phyloP scores from a whole-genome alignment of 2,329 filamentous ascomycete genomes.

The Botrytis pseudocinerea region DNA sequence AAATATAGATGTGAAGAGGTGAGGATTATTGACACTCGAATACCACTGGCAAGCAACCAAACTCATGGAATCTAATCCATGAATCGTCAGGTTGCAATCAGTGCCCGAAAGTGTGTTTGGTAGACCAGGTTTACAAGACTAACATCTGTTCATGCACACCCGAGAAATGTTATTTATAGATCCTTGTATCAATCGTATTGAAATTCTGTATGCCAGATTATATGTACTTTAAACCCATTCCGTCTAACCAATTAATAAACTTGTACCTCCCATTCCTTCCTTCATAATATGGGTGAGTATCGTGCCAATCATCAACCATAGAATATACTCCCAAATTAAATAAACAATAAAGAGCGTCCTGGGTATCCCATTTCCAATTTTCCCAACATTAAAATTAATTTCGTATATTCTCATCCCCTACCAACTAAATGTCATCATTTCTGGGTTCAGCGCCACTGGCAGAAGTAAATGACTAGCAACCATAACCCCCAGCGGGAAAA shows the following conservation, averaged over 20 bases:
- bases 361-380: background rate
- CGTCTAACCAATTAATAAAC: slow-evolving; percentile 6
- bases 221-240: slow-evolving; percentile 6
- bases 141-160: background rate
- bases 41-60: background rate
- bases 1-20: background rate
- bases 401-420: background rate
- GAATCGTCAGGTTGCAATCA: background rate
- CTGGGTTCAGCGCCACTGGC: slow-evolving; percentile 19
- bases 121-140: background rate
- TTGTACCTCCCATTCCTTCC: background rate
- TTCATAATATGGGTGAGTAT: background rate
- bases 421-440: slow-evolving; percentile 25
- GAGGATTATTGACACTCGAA: background rate
- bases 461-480: slow-evolving; percentile 22
- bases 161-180: background rate
- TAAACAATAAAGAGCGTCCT: background rate
- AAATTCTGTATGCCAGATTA: background rate
- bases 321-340: background rate
- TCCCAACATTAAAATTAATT: background rate
- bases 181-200: background rate
- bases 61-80: background rate
- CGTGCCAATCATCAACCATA: background rate
- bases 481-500: slow-evolving; percentile 18
- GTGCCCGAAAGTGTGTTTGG: background rate